A percentile compares a stretch with the other conserved stretches of the same genome.
Evolutionary conservation across 2,329 filamentous ascomycete species (phyloP).

Genomic region (Neurospora sp.): DNA sequence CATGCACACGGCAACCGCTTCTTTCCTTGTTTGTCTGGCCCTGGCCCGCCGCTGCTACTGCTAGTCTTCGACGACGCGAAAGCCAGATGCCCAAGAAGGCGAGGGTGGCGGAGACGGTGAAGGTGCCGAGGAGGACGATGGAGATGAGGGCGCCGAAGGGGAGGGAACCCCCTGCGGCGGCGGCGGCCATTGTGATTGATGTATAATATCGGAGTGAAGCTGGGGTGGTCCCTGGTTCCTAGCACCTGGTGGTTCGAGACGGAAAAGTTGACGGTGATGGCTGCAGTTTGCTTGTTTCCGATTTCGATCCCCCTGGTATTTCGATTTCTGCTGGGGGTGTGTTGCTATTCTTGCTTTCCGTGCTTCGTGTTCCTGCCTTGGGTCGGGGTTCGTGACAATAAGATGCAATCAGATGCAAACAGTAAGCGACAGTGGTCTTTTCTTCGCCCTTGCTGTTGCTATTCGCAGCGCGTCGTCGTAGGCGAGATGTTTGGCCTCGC

Average conservation of each 20-base stretch:
- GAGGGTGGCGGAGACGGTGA: constrained; percentile 32
- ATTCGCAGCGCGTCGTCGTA: neutral
- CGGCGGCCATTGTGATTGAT: neutral
- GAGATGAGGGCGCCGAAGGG: constrained; percentile 29
- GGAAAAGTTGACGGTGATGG: neutral
- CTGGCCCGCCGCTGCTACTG: neutral
- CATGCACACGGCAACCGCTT: neutral
- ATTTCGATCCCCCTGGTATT: neutral
- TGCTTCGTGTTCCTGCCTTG: neutral
- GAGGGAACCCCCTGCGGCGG: constrained; percentile 5
- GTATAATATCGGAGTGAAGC: neutral
- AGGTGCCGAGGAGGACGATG: constrained; percentile 37
- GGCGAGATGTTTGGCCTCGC: neutral
- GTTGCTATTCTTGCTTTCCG: neutral
- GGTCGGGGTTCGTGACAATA: neutral
- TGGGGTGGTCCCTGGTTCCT: neutral
- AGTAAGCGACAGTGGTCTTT: neutral
- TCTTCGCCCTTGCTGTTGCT: neutral
- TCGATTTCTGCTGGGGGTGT: neutral
- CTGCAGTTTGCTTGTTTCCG: neutral
- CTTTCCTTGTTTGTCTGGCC: neutral
- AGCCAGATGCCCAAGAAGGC: constrained; percentile 33
- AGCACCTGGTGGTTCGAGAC: neutral
- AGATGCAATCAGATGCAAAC: neutral
- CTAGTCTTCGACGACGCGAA: constrained; percentile 17